phyloP scores from a whole-genome alignment of 371 early-diverging fungal genomes.

The Dichotomocladium elegans region DNA sequence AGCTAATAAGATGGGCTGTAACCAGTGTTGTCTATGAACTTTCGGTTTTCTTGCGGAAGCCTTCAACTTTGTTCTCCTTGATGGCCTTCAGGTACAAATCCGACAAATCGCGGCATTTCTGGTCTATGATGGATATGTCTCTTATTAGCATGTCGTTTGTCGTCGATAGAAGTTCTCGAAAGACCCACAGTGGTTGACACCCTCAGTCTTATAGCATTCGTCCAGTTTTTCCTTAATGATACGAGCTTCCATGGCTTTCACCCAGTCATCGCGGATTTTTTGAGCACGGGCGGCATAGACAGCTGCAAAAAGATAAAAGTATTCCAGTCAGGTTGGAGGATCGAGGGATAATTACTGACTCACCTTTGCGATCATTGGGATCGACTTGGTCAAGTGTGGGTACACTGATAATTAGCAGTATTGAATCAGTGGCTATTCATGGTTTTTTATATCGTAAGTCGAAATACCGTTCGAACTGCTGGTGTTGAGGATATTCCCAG shows the following conservation, averaged over 20 bases:
- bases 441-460: no score
- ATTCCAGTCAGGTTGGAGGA: no score
- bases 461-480: no score
- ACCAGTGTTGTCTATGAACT: slow-evolving; percentile 14
- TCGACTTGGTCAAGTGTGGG: slow-evolving; percentile 48
- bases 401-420: no score
- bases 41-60: slow-evolving; percentile 37
- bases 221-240: slow-evolving; percentile 70
- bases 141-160: no score
- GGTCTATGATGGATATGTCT: no score
- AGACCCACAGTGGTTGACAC: slow-evolving; percentile 77
- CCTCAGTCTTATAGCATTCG: slow-evolving; percentile 78
- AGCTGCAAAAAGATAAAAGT: no score
- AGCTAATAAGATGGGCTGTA: no score
- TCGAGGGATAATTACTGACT: no score
- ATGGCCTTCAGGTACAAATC: slow-evolving; percentile 42
- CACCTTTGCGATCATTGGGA: slow-evolving; percentile 46
- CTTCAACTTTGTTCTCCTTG: slow-evolving; percentile 47
- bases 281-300: slow-evolving; percentile 72
- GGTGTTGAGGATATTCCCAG: slow-evolving; percentile 34
- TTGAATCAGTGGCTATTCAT: no score
- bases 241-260: slow-evolving; percentile 80
- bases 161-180: no score
- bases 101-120: slow-evolving; percentile 44
- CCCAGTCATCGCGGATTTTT: slow-evolving; percentile 80